Evolutionary conservation across 768 basidiomycete genomes (phyloP).

Genomic region (Leccinum truebloodii): DNA sequence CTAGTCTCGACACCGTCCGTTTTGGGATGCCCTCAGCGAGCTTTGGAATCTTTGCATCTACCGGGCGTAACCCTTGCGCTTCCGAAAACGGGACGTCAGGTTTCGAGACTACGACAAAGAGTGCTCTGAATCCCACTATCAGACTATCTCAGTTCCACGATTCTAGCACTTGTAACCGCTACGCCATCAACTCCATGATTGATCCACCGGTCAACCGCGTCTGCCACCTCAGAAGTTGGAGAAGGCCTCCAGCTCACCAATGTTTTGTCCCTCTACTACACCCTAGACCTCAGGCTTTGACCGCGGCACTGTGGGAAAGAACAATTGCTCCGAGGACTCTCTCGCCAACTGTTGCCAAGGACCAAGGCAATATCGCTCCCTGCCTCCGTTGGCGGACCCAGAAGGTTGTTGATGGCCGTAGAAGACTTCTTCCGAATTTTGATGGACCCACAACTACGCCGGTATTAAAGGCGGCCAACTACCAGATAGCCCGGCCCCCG

Average conservation of each 20-base stretch:
- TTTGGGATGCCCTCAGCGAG: background rate
- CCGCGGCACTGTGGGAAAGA: background rate
- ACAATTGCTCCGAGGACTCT: background rate
- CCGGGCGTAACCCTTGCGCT: background rate
- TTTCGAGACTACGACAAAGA: background rate
- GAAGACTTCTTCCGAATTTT: background rate
- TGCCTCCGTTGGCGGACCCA: background rate
- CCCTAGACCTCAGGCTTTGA: background rate
- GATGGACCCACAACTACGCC: background rate
- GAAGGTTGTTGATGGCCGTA: background rate
- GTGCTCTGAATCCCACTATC: too few relatives aligned
- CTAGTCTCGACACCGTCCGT: background rate
- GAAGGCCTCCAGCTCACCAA: background rate
- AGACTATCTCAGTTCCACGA: background rate
- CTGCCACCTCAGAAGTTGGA: background rate
- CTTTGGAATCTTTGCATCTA: background rate
- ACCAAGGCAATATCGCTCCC: background rate
- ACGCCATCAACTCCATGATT: slow-evolving; percentile 10
- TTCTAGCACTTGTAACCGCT: background rate
- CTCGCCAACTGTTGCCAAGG: background rate
- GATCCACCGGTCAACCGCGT: background rate
- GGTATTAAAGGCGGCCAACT: too few relatives aligned
- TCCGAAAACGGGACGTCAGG: background rate
- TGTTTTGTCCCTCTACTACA: background rate
- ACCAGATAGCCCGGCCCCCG: background rate